These are phyloP conservation scores for Eucalyptus grandis DNA, from an alignment of 345 rosid species.

Conservation along the genomic window DNA sequence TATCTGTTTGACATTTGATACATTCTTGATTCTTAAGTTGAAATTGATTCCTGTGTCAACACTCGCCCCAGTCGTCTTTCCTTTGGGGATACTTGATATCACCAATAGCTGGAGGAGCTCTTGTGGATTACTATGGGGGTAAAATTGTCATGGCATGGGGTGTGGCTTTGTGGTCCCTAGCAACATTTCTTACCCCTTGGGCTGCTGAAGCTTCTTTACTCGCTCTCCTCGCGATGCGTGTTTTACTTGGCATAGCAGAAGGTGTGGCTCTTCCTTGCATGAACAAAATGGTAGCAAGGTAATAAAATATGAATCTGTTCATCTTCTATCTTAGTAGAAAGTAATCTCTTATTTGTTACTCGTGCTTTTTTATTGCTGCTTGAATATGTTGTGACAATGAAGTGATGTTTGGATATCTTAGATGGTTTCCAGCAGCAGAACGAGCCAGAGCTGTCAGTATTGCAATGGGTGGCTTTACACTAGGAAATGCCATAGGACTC, in stretches of 20 bases:
- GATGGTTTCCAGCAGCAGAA: slow-evolving; percentile 97
- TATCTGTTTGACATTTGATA: background rate
- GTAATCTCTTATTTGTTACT: background rate
- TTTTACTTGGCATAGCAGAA: slow-evolving; percentile 87
- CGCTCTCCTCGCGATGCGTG: slow-evolving; percentile 64
- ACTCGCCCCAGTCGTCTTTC: slow-evolving; percentile 68
- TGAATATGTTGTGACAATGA: slow-evolving; percentile 1
- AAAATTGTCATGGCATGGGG: slow-evolving; percentile 93
- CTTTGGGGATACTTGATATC: slow-evolving; percentile 94
- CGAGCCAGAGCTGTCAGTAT: slow-evolving; percentile 88
- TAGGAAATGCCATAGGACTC: slow-evolving; percentile 89
- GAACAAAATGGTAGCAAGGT: slow-evolving; percentile 99
- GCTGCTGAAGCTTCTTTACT: slow-evolving; percentile 80
- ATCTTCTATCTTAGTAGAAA: background rate
- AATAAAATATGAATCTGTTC: slow-evolving; percentile 1
- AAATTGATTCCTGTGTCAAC: background rate
- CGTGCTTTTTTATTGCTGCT: background rate
- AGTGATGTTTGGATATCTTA: slow-evolving; percentile 23
- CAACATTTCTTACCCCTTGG: slow-evolving; percentile 93
- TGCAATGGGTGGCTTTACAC: slow-evolving; percentile 95
- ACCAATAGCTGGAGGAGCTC: slow-evolving; percentile 85
- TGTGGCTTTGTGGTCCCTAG: slow-evolving; percentile 85
- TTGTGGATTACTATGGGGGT: slow-evolving; percentile 92
- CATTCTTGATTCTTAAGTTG: background rate
- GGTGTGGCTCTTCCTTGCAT: slow-evolving; percentile 98